A percentile compares a stretch with the other conserved stretches of the same genome.
phyloP scores from a whole-genome alignment of 805 yeast species.

The Pichia gijzeniarum region DNA sequence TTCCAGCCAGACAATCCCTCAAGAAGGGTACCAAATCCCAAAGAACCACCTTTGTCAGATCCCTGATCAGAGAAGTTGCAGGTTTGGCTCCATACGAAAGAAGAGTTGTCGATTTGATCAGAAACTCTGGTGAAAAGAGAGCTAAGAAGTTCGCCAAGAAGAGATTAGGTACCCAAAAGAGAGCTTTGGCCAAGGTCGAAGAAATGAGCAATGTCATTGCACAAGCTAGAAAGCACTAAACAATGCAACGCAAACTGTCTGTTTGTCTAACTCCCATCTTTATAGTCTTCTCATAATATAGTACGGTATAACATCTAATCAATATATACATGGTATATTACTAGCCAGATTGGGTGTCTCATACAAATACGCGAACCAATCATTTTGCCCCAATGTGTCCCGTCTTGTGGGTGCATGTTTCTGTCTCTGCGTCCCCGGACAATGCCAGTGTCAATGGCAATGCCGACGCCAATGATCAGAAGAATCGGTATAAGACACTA shows the following conservation, averaged over 20 bases:
- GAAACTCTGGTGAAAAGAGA: slow-evolving; percentile 99
- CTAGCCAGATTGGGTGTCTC: too few species aligned
- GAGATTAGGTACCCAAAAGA: slow-evolving; percentile 99
- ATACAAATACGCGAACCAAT: too few species aligned
- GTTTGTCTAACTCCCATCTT: too few species aligned
- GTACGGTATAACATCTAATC: too few species aligned
- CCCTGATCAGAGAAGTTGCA: slow-evolving; percentile 91
- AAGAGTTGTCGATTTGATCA: slow-evolving; percentile 98
- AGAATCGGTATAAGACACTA: too few species aligned
- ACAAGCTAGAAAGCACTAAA: slow-evolving; percentile 91
- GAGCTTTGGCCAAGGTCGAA: slow-evolving; percentile 99
- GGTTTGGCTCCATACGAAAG: slow-evolving; percentile 99
- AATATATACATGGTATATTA: too few species aligned
- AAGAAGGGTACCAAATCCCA: slow-evolving; percentile 95
- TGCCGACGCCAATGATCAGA: too few species aligned
- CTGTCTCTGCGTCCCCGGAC: too few species aligned
- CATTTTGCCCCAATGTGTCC: too few species aligned
- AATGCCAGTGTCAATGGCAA: not conserved
- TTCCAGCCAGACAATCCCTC: slow-evolving; percentile 85
- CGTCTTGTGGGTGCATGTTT: too few species aligned
- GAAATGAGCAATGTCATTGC: slow-evolving; percentile 95
- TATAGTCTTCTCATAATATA: too few species aligned
- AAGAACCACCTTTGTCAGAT: slow-evolving; percentile 94
- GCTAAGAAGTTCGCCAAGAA: slow-evolving; percentile 99
- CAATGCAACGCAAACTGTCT: too few species aligned